phyloP scores from a whole-genome alignment of 2,329 filamentous ascomycete species.

The Emergomyces orientalis region DNA sequence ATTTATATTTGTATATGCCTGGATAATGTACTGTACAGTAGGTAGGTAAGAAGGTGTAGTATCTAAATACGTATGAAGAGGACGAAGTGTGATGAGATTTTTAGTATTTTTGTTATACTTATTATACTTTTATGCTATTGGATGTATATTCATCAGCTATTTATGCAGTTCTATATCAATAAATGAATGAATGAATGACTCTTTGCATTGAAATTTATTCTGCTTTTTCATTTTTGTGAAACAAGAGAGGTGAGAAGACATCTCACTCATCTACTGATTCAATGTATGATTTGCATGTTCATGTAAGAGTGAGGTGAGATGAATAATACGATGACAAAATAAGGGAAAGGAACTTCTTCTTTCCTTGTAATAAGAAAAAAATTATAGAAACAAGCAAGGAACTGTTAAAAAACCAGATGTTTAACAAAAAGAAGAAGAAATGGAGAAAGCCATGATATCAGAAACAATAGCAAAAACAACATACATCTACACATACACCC shows the following conservation, averaged over 20 bases:
- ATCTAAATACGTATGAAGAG: neutral
- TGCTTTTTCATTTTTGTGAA: too few species aligned
- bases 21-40: neutral
- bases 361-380: neutral
- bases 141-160: neutral
- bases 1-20: neutral
- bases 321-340: neutral
- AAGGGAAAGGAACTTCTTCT: neutral
- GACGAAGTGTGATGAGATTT: neutral
- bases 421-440: constrained; percentile 6
- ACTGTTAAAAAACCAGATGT: constrained; percentile 8
- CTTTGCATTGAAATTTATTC: neutral
- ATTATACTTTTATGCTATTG: neutral
- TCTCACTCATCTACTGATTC: too few species aligned
- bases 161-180: neutral
- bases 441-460: neutral
- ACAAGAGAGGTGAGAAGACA: too few species aligned
- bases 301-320: neutral
- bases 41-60: neutral
- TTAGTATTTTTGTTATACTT: neutral
- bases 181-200: neutral
- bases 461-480: constrained; percentile 1
- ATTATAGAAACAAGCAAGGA: neutral
- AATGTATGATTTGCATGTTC: too few species aligned
- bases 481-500: neutral